Percentiles rank a stretch among this genome's conserved stretches.
phyloP scores from a whole-genome alignment of 2,329 filamentous ascomycete species.

The Apiospora arundinis region DNA sequence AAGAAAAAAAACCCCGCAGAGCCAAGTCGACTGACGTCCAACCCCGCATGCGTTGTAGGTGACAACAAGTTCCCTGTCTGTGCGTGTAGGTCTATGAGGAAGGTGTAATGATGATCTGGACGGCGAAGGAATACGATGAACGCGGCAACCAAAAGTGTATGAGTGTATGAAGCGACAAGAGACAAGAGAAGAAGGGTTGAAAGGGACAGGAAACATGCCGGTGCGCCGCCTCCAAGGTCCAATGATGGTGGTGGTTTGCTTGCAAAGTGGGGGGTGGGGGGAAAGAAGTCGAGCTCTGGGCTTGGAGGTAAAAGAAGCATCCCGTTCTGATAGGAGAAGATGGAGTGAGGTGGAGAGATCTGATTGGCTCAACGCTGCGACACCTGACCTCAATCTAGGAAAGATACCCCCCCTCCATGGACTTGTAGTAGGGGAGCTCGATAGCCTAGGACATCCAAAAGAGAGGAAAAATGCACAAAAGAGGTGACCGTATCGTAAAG shows the following conservation, averaged over 20 bases:
- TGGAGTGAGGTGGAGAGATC: neutral
- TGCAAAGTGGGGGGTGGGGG: conserved; percentile 1
- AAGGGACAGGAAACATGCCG: conserved; percentile 6
- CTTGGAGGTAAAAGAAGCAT: neutral
- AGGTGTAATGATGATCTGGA: neutral
- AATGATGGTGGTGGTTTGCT: neutral
- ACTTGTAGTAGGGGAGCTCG: neutral
- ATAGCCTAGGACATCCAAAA: neutral
- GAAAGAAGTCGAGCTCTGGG: neutral
- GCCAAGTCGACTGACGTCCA: neutral
- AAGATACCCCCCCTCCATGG: neutral
- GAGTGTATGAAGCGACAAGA: conserved; percentile 5
- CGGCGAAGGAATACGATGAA: neutral
- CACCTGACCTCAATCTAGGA: conserved; percentile 14
- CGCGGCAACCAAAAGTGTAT: neutral
- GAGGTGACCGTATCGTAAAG: conserved; percentile 1
- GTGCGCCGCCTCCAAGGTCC: neutral
- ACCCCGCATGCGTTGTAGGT: neutral
- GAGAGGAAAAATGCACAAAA: conserved; percentile 11
- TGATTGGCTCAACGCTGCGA: neutral
- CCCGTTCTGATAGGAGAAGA: conserved; percentile 8
- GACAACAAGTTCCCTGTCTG: neutral
- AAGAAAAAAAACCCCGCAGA: neutral
- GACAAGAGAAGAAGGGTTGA: conserved; percentile 9
- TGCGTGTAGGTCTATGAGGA: conserved; percentile 11